These are phyloP conservation scores for Funneliformis caledonium DNA, from an alignment of 371 early-diverging fungal genomes.

Conservation along the genomic window DNA sequence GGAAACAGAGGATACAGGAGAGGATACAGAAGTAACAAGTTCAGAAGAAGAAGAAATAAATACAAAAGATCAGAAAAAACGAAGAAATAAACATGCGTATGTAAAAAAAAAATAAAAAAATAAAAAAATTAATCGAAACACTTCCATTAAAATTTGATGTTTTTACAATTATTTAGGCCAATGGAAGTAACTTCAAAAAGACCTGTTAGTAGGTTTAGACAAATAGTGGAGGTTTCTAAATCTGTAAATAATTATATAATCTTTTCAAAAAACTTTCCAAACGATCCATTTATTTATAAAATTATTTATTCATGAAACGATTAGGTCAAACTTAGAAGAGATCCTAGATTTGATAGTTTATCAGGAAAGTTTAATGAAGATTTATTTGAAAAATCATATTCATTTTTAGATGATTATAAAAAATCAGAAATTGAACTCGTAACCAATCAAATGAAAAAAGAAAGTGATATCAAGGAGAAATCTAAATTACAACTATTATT, in stretches of 20 bases:
- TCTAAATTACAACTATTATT: slow-evolving; percentile 53
- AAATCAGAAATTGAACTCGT: slow-evolving; percentile 70
- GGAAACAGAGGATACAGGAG: neutral
- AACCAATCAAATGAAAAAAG: slow-evolving; percentile 59
- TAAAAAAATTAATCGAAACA: neutral
- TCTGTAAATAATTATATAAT: slow-evolving; percentile 47
- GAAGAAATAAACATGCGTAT: neutral
- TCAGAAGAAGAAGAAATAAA: neutral
- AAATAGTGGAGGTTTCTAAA: slow-evolving; percentile 65
- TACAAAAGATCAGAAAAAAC: neutral
- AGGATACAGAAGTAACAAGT: neutral
- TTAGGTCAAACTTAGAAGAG: slow-evolving; percentile 58
- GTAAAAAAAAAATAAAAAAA: neutral
- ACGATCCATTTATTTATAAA: neutral
- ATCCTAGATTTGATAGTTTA: slow-evolving; percentile 87
- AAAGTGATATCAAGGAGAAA: slow-evolving; percentile 59
- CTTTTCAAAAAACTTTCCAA: neutral
- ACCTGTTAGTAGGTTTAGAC: slow-evolving; percentile 75
- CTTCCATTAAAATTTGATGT: neutral
- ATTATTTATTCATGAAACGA: no score
- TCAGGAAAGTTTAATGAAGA: slow-evolving; percentile 85
- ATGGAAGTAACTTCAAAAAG: slow-evolving; percentile 78
- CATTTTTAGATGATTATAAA: slow-evolving; percentile 77
- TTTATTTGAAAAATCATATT: slow-evolving; percentile 82
- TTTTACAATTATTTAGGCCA: slow-evolving; percentile 54